Percentiles rank a stretch among this genome's conserved stretches.
These are phyloP conservation scores for Xylaria sp. DNA, from an alignment of 2,329 filamentous ascomycete genomes.

Conservation along the genomic window DNA sequence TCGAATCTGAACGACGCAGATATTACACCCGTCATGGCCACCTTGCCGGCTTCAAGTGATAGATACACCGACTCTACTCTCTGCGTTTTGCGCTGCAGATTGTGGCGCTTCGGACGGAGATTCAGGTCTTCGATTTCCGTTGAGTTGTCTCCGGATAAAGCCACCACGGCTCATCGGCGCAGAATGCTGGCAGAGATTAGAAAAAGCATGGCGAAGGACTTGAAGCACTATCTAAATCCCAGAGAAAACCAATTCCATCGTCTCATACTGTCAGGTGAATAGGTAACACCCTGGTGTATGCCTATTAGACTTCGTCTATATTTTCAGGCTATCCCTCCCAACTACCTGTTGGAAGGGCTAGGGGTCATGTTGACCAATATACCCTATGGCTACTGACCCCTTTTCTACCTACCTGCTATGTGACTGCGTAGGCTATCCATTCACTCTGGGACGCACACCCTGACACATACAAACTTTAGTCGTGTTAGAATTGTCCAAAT, in stretches of 20 bases:
- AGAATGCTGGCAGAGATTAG: constrained; percentile 10
- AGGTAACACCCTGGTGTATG: too few species aligned
- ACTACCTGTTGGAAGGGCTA: too few species aligned
- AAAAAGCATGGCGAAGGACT: constrained; percentile 23
- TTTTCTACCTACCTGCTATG: too few species aligned
- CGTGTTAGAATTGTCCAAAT: constrained; percentile 19
- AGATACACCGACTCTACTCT: constrained; percentile 21
- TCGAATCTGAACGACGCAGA: constrained; percentile 30
- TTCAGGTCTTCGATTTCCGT: constrained; percentile 18
- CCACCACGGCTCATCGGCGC: background rate
- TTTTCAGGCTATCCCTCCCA: too few species aligned
- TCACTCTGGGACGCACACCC: too few species aligned
- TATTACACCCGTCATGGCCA: constrained; percentile 23
- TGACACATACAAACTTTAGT: constrained; percentile 14
- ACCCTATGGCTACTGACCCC: too few species aligned
- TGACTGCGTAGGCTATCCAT: too few species aligned
- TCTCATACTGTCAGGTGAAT: too few species aligned
- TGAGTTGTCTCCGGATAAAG: constrained; percentile 9
- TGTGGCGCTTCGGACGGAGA: constrained; percentile 22
- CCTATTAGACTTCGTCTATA: too few species aligned
- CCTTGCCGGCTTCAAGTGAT: constrained; percentile 16
- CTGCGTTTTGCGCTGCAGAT: constrained; percentile 24
- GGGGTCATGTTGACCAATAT: too few species aligned
- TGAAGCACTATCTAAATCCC: constrained; percentile 17
- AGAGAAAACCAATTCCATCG: background rate